Evolutionary conservation across 1,284 basidiomycete genomes (phyloP), one percentile per base, ranked within the genome.

Genomic region (Leccinum huronense): DNA sequence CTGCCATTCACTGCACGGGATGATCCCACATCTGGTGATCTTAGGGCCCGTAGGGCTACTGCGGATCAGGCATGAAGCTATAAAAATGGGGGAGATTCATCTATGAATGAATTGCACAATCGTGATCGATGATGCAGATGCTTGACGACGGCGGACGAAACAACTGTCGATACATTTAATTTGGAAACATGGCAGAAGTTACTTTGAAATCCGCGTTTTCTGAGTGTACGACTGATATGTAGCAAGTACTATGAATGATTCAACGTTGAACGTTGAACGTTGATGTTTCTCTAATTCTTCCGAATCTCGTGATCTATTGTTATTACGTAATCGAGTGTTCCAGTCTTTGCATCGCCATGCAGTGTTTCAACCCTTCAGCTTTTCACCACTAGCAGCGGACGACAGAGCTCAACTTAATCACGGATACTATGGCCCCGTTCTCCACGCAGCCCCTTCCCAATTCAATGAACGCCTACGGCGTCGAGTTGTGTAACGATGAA

Each of bases 391-490:
- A 67, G 67, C 31, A 53, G 23, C 23, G 1, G 0, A 10, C 27
- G 13, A 64, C 53, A 34, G 31, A 19, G 34, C 63, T 58, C 66
- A 66, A 23, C 58, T 51, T 63, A 54, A 65, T 61, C 57, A 69
- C 61, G 23, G 53, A 66, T 66, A 72, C 60, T 58, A 75, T 76
- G 72, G 38, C 64, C 34, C 72, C 64, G 57, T 64, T 70, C 54
- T 71, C 67, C n/a, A 70, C 68, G 2, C 73, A 75, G 63, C 73
- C 73, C 27, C 62, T 63, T 45, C 42, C 72, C 0, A 71, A 55
- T 59, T 65, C 67, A 1, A 75, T 75, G 76, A 61, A 60, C 51
- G 59, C 66, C 38, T 61, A 68, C 57, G 30, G 51, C 61, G 42
- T 53, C n/a, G 65, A 59, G 23, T 57, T 36, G 59, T 53, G 11